Percentiles rank a stretch among this genome's conserved stretches.
These are phyloP conservation scores for Camelina neglecta DNA, from an alignment of 345 rosid species.

Conservation along the genomic window DNA sequence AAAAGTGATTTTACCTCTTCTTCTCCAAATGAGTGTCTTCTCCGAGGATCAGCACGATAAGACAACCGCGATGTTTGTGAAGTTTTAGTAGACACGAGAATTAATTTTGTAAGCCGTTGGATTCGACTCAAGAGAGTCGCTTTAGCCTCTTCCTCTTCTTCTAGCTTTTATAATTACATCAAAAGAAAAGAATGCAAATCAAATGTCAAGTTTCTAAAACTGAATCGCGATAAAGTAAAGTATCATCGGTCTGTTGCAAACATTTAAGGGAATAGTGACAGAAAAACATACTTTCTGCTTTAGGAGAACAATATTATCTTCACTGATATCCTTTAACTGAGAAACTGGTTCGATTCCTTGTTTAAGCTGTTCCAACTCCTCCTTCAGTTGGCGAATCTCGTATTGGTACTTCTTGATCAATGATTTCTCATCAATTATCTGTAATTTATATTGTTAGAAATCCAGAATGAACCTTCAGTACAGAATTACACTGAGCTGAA, in stretches of 20 bases:
- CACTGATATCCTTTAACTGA: slow-evolving; percentile 65
- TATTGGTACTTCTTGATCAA: slow-evolving; percentile 95
- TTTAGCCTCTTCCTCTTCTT: slow-evolving; percentile 98
- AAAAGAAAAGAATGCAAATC: slow-evolving; percentile 26
- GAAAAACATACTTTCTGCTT: slow-evolving; percentile 78
- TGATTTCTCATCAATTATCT: slow-evolving; percentile 97
- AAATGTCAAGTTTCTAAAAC: slow-evolving; percentile 26
- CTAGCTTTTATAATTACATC: slow-evolving; percentile 61
- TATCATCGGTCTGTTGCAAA: slow-evolving; percentile 8
- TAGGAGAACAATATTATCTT: slow-evolving; percentile 76
- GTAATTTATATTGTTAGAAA: slow-evolving; percentile 44
- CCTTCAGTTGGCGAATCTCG: slow-evolving; percentile 86
- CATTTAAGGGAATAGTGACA: slow-evolving; percentile 20
- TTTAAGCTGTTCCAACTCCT: slow-evolving; percentile 87
- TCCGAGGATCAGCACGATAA: slow-evolving; percentile 70
- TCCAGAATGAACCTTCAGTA: slow-evolving; percentile 19
- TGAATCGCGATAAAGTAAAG: slow-evolving; percentile 8
- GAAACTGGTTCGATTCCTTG: slow-evolving; percentile 82
- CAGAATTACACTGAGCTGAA: not conserved
- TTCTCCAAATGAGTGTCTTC: slow-evolving; percentile 99
- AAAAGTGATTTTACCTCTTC: slow-evolving; percentile 75
- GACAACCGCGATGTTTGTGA: slow-evolving; percentile 77
- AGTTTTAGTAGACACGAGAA: slow-evolving; percentile 88
- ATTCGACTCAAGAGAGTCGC: slow-evolving; percentile 92
- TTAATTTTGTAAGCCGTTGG: slow-evolving; percentile 85